phyloP scores from a whole-genome alignment of 495 filamentous ascomycete species.

The Rhypophila decipiens region DNA sequence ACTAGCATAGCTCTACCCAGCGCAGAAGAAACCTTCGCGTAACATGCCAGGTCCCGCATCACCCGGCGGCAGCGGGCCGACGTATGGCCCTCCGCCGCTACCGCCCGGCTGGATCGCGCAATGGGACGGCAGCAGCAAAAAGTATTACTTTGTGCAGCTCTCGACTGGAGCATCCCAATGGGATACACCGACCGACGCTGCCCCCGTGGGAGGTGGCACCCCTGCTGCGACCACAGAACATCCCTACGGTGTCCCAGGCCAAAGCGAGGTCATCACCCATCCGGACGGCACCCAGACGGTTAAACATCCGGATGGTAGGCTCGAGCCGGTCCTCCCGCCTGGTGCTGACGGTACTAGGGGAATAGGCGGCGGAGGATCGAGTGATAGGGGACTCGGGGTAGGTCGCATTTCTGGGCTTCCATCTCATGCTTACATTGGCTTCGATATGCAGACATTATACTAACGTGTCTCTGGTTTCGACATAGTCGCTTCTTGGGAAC shows the following conservation, averaged over 20 bases:
- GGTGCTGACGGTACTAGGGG: conserved; percentile 31
- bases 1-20: too few relatives aligned
- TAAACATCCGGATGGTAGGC: conserved; percentile 41
- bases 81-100: conserved; percentile 60
- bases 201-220: conserved; percentile 40
- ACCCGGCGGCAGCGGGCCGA: conserved; percentile 62
- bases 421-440: too few relatives aligned
- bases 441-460: background rate
- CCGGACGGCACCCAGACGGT: conserved; percentile 46
- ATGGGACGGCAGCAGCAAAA: conserved; percentile 66
- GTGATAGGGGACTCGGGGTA: conserved; percentile 43
- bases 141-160: conserved; percentile 78
- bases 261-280: conserved; percentile 42
- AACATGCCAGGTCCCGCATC: conserved; percentile 48
- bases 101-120: conserved; percentile 79
- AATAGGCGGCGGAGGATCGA: conserved; percentile 22
- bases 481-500: conserved; percentile 23
- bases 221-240: conserved; percentile 41
- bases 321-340: conserved; percentile 38
- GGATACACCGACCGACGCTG: conserved; percentile 66
- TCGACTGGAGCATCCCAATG: conserved; percentile 70
- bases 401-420: too few relatives aligned
- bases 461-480: background rate
- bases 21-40: too few relatives aligned
- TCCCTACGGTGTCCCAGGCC: conserved; percentile 42